phyloP scores from a whole-genome alignment of 2,329 filamentous ascomycete genomes.

The Annulohypoxylon truncatum region DNA sequence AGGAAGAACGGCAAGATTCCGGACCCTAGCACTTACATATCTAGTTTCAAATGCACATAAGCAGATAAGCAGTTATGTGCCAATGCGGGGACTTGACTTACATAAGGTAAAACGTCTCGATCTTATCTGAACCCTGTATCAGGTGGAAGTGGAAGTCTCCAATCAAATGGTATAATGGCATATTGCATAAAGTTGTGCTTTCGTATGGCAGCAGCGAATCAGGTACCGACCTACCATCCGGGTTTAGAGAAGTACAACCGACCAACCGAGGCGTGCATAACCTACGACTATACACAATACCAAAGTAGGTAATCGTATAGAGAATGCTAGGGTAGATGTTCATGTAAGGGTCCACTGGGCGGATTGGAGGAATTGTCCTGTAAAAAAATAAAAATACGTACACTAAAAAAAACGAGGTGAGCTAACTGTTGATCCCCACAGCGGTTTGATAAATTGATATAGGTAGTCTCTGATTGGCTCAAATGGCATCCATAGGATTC shows the following conservation, averaged over 20 bases:
- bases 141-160: not conserved
- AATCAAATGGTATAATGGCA: not conserved
- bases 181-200: constrained; percentile 9
- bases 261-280: constrained; percentile 38
- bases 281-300: not conserved
- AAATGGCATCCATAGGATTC: constrained; percentile 16
- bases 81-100: constrained; percentile 1
- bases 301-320: not conserved
- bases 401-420: constrained; percentile 24
- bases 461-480: constrained; percentile 31
- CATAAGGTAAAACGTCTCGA: constrained; percentile 1
- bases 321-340: not conserved
- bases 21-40: too few relatives aligned
- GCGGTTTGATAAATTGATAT: constrained; percentile 38
- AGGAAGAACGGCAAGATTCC: not conserved
- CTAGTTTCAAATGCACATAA: not conserved
- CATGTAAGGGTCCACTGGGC: constrained; percentile 17
- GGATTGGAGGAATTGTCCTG: not conserved
- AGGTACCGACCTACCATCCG: constrained; percentile 26
- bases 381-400: not conserved
- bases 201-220: not conserved
- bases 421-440: constrained; percentile 31
- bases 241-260: constrained; percentile 24
- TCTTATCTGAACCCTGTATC: constrained; percentile 7
- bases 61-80: not conserved